Conservation (phyloP, 2,329 filamentous ascomycete species). For the Periconia sp. region DNA sequence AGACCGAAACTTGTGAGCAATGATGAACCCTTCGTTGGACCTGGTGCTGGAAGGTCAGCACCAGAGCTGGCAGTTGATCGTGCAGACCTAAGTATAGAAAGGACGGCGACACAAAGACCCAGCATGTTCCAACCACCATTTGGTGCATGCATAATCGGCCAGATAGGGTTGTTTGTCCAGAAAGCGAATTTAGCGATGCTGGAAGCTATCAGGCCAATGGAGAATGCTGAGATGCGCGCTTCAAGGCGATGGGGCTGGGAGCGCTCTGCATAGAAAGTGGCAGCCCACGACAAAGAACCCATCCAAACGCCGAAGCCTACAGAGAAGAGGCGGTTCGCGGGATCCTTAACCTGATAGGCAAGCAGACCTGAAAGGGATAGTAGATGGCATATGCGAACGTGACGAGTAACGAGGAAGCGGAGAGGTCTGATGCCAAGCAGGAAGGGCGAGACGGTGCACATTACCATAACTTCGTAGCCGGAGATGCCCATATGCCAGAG, state of each 20-base stretch:
- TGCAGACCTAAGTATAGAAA: slow-evolving; percentile 79
- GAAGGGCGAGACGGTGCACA: slow-evolving; percentile 82
- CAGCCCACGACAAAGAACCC: slow-evolving; percentile 83
- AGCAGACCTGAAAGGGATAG: slow-evolving; percentile 78
- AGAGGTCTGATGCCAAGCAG: slow-evolving; percentile 75
- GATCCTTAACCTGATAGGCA: slow-evolving; percentile 77
- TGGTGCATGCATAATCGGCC: slow-evolving; percentile 87
- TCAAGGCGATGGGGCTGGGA: slow-evolving; percentile 78
- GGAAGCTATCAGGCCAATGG: slow-evolving; percentile 81
- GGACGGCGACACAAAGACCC: slow-evolving; percentile 75
- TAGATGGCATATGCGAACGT: slow-evolving; percentile 75
- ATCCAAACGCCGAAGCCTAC: slow-evolving; percentile 82
- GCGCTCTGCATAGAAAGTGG: slow-evolving; percentile 79
- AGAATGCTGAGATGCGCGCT: slow-evolving; percentile 79
- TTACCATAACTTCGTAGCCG: slow-evolving; percentile 88
- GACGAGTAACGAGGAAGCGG: slow-evolving; percentile 70
- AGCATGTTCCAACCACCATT: slow-evolving; percentile 94
- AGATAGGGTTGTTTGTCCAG: slow-evolving; percentile 94
- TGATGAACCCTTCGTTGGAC: slow-evolving; percentile 70
- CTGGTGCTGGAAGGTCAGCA: slow-evolving; percentile 55
- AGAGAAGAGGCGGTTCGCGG: slow-evolving; percentile 76
- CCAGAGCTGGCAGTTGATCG: slow-evolving; percentile 61
- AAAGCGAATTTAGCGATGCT: slow-evolving; percentile 91
- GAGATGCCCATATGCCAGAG: slow-evolving; percentile 99
- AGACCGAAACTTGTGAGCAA: slow-evolving; percentile 77